A percentile compares a stretch with the other conserved stretches of the same genome.
These are phyloP conservation scores for Mycena venus DNA, from an alignment of 768 basidiomycete species.

Conservation along the genomic window DNA sequence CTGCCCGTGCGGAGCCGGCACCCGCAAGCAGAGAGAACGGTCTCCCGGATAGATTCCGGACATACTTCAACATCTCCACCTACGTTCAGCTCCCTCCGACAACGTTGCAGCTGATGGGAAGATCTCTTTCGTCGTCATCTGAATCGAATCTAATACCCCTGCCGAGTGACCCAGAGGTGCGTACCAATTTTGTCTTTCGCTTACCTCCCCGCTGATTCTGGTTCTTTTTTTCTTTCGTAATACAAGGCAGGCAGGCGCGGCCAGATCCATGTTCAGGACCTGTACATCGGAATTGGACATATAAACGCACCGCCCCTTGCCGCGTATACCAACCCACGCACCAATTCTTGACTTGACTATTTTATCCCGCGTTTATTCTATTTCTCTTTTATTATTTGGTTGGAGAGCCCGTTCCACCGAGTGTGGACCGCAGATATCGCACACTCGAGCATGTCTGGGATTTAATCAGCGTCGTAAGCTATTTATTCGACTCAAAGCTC, in stretches of 20 bases:
- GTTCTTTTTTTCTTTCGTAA: background rate
- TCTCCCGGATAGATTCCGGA: background rate
- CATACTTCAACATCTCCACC: background rate
- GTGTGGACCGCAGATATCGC: too few relatives aligned
- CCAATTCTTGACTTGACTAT: background rate
- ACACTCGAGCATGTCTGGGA: too few relatives aligned
- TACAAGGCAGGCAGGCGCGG: background rate
- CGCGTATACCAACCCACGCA: background rate
- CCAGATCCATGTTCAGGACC: background rate
- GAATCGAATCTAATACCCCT: too few relatives aligned
- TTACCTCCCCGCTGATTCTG: background rate
- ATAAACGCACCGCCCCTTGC: background rate
- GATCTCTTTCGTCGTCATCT: background rate
- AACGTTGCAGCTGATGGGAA: background rate
- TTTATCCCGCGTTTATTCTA: background rate
- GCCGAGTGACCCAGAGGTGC: background rate
- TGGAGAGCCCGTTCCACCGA: too few relatives aligned
- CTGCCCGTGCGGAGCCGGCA: background rate
- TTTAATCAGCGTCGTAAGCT: too few relatives aligned
- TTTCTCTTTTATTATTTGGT: background rate
- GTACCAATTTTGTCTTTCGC: background rate
- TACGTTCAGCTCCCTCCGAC: background rate
- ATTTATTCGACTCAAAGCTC: too few relatives aligned
- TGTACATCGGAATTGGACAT: background rate
- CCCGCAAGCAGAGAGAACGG: background rate